Conservation (phyloP, 306 rosid genomes). For the Benincasa hispida region DNA sequence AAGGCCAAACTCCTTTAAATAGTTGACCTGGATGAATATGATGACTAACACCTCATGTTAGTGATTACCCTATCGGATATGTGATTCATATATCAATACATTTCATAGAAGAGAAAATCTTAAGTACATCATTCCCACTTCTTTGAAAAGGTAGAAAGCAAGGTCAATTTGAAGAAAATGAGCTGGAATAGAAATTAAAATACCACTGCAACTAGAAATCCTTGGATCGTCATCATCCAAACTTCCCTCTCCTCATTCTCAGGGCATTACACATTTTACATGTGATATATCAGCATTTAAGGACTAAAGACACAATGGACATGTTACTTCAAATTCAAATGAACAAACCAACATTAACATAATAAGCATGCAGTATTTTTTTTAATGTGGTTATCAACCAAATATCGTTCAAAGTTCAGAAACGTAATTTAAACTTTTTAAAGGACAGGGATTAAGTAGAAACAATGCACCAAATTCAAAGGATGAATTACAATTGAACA, state of each 20-base stretch:
- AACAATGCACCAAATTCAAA: neutral
- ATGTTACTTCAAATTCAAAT: neutral
- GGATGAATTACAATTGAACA: too few relatives aligned
- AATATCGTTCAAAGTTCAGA: too few relatives aligned
- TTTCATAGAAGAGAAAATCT: neutral
- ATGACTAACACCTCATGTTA: slow-evolving; percentile 11
- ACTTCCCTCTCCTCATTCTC: neutral
- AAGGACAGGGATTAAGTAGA: neutral
- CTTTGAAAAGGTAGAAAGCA: neutral
- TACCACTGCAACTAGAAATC: neutral
- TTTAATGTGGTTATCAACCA: too few relatives aligned
- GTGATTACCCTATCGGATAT: neutral
- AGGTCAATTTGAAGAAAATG: neutral
- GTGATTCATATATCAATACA: neutral
- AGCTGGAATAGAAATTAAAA: neutral
- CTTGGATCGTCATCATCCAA: neutral
- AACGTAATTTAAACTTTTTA: too few relatives aligned
- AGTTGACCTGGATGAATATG: slow-evolving; percentile 49
- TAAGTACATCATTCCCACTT: neutral
- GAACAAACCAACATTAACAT: too few relatives aligned
- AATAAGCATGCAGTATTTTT: too few relatives aligned
- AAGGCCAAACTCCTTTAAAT: slow-evolving; percentile 84
- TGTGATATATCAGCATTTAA: neutral
- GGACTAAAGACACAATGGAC: neutral
- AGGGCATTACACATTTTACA: too few relatives aligned